Percentiles rank a stretch among this genome's conserved stretches.
These are phyloP conservation scores for Trichothecium roseum DNA, from an alignment of 2,329 filamentous ascomycete species.

Conservation along the genomic window DNA sequence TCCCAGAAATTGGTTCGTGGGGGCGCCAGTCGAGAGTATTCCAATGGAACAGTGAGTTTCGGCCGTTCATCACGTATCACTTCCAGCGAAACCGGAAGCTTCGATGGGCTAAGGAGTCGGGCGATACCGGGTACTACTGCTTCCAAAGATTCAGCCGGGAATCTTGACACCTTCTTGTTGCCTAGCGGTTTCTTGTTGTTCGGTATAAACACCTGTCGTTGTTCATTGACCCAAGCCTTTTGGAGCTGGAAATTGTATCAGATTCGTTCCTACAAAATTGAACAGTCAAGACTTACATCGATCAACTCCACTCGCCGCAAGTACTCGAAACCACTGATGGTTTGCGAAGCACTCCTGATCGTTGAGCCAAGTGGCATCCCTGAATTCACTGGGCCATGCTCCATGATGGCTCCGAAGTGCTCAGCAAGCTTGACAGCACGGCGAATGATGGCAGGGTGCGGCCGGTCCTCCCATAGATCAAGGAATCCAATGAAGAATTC, in stretches of 20 bases:
- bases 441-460: slow-evolving; percentile 21
- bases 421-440: slow-evolving; percentile 23
- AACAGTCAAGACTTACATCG: slow-evolving; percentile 9
- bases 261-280: too few relatives aligned
- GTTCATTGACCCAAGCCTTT: slow-evolving; percentile 16
- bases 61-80: slow-evolving; percentile 9
- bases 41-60: slow-evolving; percentile 9
- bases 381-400: slow-evolving; percentile 13
- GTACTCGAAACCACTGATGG: slow-evolving; percentile 23
- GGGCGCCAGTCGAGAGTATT: slow-evolving; percentile 13
- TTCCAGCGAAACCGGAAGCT: slow-evolving; percentile 9
- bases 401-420: slow-evolving; percentile 22
- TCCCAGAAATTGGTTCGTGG: slow-evolving; percentile 19
- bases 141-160: slow-evolving; percentile 5
- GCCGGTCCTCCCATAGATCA: slow-evolving; percentile 21
- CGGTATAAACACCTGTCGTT: slow-evolving; percentile 6
- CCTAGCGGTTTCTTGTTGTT: neutral
- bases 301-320: slow-evolving; percentile 19
- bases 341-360: slow-evolving; percentile 4
- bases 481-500: slow-evolving; percentile 26
- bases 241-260: slow-evolving; percentile 11
- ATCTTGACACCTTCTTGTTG: too few relatives aligned
- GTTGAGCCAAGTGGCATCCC: slow-evolving; percentile 4
- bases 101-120: slow-evolving; percentile 8
- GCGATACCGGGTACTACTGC: slow-evolving; percentile 14